Evolutionary conservation across 352 stramenopile species (phyloP).

Genomic region (Phytophthora lateralis): DNA sequence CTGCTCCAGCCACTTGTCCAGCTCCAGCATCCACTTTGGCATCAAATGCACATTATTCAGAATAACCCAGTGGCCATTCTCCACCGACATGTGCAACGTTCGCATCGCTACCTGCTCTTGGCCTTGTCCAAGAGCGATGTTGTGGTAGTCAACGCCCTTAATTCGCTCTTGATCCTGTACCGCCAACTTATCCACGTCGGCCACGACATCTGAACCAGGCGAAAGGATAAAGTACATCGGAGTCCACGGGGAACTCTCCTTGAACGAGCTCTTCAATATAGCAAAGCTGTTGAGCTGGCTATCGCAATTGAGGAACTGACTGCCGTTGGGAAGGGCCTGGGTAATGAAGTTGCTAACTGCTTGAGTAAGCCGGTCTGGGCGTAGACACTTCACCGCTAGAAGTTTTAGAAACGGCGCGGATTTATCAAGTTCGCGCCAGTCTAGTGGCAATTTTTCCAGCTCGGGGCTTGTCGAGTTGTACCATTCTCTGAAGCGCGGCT

Average conservation of each 20-base stretch:
- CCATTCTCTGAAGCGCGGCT: constrained; percentile 92
- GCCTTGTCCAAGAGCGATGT: constrained; percentile 93
- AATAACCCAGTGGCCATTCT: constrained; percentile 95
- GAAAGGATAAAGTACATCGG: constrained; percentile 98
- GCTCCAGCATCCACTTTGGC: constrained; percentile 92
- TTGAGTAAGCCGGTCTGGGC: constrained; percentile 93
- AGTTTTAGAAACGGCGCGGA: constrained; percentile 91
- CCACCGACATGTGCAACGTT: constrained; percentile 82
- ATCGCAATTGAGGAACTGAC: constrained; percentile 85
- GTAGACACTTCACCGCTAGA: constrained; percentile 94
- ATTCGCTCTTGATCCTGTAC: constrained; percentile 90
- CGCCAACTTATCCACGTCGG: constrained; percentile 95
- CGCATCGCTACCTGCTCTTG: constrained; percentile 93
- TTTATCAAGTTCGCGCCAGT: constrained; percentile 93
- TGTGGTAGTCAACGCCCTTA: constrained; percentile 97
- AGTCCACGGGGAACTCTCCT: constrained; percentile 94
- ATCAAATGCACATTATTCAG: constrained; percentile 96
- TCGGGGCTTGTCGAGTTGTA: constrained; percentile 89
- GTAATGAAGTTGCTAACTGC: constrained; percentile 95
- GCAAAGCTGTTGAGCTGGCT: constrained; percentile 94
- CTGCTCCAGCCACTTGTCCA: constrained; percentile 93
- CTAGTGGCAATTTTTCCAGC: constrained; percentile 88
- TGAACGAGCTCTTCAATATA: constrained; percentile 94
- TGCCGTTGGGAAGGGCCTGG: constrained; percentile 71
- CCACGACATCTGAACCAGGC: constrained; percentile 96